Base-by-base conservation (phyloP, 2,329 filamentous ascomycete genomes). In the Lasiodiplodia sp. region DNA sequence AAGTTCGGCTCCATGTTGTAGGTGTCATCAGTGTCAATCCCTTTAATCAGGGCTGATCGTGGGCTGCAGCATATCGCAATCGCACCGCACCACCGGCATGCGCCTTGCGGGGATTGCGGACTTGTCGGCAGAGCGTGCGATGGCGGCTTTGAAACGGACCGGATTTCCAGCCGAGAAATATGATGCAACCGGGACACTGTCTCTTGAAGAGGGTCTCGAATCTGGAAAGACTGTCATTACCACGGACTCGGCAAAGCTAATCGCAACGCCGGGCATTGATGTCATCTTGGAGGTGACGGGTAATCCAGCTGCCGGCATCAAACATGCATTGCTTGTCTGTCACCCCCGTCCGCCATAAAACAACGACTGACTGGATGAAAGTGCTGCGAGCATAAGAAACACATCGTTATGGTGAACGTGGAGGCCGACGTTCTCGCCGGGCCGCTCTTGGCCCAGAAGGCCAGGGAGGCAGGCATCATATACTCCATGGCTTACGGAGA, bases 341-440 rank as follows among this genome's bases (percentile, higher is more conserved):
- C 8, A 12, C 4, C 4, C 25, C 3, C 18, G 14, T 53, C 16
- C 1, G 2, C 11, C 34, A 3, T 8, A 0, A 11, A n/a, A n/a
- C n/a, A 3, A 7, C 1, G 2, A n/a, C 52, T 62, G 4, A 68
- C 18, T 2, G 5, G 3, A 3, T 4, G 1, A 18, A 60, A 72
- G 11, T 83, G 80, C 73, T 84, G 80, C 69, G 80, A 84, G 70
- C 79, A 83, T 73, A 82, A 83, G 74, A 83, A 83, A 73, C 82
- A 84, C 73, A 83, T 84, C 60, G 82, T 84, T 31, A 83, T 83
- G 81, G 80, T 83, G 72, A 83, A 83, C 67, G 82, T 83, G 34
- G 81, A 84, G 73, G 82, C 80, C 31, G 80, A 84, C 71, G 80
- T 83, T 0, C 75, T 83, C 5, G 81, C 80, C 14, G 81, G 81